Conservation (phyloP, 305 asterid species). For the Striga hermonthica region DNA sequence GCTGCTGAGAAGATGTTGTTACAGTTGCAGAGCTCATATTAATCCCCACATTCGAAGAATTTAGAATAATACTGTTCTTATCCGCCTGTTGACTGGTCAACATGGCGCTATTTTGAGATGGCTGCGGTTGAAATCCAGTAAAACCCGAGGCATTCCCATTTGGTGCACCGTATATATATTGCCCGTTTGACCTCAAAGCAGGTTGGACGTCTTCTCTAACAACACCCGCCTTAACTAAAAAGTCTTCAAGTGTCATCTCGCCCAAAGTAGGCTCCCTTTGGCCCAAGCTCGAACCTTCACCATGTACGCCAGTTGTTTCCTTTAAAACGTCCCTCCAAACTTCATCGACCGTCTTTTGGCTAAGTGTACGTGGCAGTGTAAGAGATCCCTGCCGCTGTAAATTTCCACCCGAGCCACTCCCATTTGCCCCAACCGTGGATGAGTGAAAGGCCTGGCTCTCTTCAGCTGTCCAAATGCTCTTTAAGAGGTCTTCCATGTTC, state of each 20-base stretch:
- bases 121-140: slow-evolving; percentile 52
- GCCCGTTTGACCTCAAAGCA: slow-evolving; percentile 32
- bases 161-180: slow-evolving; percentile 40
- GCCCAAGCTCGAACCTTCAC: slow-evolving; percentile 41
- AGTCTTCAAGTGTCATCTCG: slow-evolving; percentile 87
- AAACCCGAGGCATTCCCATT: slow-evolving; percentile 39
- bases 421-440: slow-evolving; percentile 39
- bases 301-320: slow-evolving; percentile 42
- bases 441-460: slow-evolving; percentile 55
- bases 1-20: slow-evolving; percentile 36
- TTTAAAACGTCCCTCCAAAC: slow-evolving; percentile 80
- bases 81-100: slow-evolving; percentile 47
- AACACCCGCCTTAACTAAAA: slow-evolving; percentile 68
- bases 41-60: slow-evolving; percentile 42
- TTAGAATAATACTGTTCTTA: slow-evolving; percentile 36
- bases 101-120: slow-evolving; percentile 40
- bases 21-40: slow-evolving; percentile 38
- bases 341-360: slow-evolving; percentile 89
- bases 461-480: slow-evolving; percentile 91
- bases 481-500: slow-evolving; percentile 96
- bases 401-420: slow-evolving; percentile 43
- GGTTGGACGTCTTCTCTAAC: slow-evolving; percentile 70
- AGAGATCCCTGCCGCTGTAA: slow-evolving; percentile 86
- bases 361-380: slow-evolving; percentile 78
- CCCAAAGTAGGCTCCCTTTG: slow-evolving; percentile 74